Conservation (phyloP, 2,329 filamentous ascomycete genomes). For the Albifimbria verrucaria region DNA sequence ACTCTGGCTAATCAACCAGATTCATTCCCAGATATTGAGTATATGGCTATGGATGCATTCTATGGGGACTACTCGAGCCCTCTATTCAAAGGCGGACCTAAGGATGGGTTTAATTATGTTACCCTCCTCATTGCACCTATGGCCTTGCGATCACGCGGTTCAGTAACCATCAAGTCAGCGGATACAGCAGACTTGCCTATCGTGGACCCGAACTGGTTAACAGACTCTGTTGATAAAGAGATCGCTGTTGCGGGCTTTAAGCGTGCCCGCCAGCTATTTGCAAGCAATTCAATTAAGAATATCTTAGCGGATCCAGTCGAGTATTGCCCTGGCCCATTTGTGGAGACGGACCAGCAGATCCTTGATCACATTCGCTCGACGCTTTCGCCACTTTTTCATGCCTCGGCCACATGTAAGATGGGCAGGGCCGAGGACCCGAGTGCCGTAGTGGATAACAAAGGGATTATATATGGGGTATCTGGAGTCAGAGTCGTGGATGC, state of each 20-base stretch:
- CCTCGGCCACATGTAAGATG: background rate
- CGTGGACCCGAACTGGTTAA: conserved; percentile 1
- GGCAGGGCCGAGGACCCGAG: background rate
- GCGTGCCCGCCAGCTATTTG: background rate
- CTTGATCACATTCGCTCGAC: background rate
- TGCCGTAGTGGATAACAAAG: conserved; percentile 54
- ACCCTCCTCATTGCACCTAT: background rate
- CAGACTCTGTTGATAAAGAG: background rate
- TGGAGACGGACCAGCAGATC: background rate
- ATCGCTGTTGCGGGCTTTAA: background rate
- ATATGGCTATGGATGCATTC: background rate
- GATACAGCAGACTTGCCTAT: background rate
- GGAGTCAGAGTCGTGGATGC: conserved; percentile 60
- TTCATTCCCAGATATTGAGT: background rate
- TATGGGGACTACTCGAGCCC: background rate
- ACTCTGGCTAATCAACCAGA: background rate
- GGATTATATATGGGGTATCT: conserved; percentile 52
- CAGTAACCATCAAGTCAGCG: background rate
- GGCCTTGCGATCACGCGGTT: background rate
- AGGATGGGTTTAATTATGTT: background rate
- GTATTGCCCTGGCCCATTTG: background rate
- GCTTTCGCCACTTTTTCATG: background rate
- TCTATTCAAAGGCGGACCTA: background rate
- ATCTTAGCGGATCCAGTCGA: background rate
- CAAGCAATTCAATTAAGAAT: background rate